Conservation (phyloP, 106 monocot species). For the Dactylorhiza incarnata region DNA sequence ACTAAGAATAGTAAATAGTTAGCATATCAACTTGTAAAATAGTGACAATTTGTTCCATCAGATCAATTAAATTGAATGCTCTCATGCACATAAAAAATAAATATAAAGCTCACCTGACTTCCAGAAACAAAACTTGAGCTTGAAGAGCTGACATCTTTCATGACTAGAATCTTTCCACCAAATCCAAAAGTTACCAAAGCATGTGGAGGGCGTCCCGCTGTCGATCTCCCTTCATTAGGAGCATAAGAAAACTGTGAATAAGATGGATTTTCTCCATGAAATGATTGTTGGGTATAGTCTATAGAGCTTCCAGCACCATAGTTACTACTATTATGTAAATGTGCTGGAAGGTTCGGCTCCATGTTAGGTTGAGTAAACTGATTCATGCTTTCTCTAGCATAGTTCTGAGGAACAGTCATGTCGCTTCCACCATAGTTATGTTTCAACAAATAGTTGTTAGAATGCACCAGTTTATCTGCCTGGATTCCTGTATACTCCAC, state of each 20-base stretch:
- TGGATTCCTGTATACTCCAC: conserved; percentile 7
- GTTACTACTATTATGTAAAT: conserved; percentile 32
- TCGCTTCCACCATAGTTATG: conserved; percentile 22
- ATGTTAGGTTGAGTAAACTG: conserved; percentile 36
- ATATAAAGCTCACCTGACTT: conserved; percentile 39
- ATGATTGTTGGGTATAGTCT: conserved; percentile 38
- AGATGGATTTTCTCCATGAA: conserved; percentile 28
- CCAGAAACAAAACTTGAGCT: conserved; percentile 29
- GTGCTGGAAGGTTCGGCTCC: conserved; percentile 19
- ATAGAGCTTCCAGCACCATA: conserved; percentile 26
- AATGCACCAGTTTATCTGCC: conserved; percentile 20
- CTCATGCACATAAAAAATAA: not conserved
- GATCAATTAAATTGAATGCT: not conserved
- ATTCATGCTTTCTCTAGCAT: conserved; percentile 32
- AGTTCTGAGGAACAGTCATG: conserved; percentile 17
- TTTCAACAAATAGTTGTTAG: conserved; percentile 10
- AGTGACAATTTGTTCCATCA: not conserved
- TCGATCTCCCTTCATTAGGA: conserved; percentile 58
- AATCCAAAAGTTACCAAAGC: conserved; percentile 90
- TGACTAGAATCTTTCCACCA: conserved; percentile 86
- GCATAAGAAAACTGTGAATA: conserved; percentile 28
- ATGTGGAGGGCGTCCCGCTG: conserved; percentile 87
- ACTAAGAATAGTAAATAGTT: conserved; percentile 1
- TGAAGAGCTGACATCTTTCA: conserved; percentile 44
- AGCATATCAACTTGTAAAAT: not conserved